phyloP scores from a whole-genome alignment of 1,284 basidiomycete species.

The Ganoderma leucocontextum region DNA sequence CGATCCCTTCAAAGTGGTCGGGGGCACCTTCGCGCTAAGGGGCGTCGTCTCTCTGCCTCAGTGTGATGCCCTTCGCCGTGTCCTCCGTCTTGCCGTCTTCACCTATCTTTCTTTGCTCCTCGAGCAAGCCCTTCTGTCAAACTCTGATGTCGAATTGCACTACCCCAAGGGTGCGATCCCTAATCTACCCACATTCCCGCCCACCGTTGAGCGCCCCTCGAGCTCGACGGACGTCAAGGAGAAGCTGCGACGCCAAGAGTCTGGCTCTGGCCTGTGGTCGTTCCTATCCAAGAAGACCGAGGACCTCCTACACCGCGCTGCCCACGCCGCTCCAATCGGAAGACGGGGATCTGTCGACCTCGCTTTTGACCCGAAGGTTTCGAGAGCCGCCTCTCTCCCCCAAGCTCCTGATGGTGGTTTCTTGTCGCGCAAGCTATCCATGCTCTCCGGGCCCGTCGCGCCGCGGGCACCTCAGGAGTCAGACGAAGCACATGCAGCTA shows the following conservation, averaged over 20 bases:
- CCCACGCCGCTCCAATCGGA: conserved; percentile 43
- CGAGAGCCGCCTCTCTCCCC: conserved; percentile 23
- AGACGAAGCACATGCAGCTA: conserved; percentile 12
- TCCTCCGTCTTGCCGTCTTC: conserved; percentile 65
- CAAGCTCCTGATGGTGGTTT: conserved; percentile 27
- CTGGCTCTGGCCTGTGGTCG: conserved; percentile 47
- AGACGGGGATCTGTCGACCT: conserved; percentile 51
- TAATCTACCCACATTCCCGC: conserved; percentile 32
- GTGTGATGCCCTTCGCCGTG: conserved; percentile 52
- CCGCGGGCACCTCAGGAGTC: conserved; percentile 22
- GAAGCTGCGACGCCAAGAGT: conserved; percentile 39
- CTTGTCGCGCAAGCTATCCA: conserved; percentile 53
- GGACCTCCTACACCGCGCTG: conserved; percentile 43
- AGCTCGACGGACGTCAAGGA: conserved; percentile 34
- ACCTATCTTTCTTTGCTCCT: conserved; percentile 65
- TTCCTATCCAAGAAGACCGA: conserved; percentile 54
- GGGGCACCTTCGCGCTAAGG: conserved; percentile 66
- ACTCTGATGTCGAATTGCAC: conserved; percentile 56
- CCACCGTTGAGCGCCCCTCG: conserved; percentile 27
- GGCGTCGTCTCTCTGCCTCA: conserved; percentile 53
- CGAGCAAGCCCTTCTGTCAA: conserved; percentile 65
- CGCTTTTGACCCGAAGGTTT: conserved; percentile 31
- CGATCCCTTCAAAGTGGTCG: conserved; percentile 52
- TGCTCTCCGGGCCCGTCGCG: conserved; percentile 45
- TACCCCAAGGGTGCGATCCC: conserved; percentile 46